Evolutionary conservation across 1,139 yeast species (phyloP).

Genomic region (Geotrichum bryndzae): DNA sequence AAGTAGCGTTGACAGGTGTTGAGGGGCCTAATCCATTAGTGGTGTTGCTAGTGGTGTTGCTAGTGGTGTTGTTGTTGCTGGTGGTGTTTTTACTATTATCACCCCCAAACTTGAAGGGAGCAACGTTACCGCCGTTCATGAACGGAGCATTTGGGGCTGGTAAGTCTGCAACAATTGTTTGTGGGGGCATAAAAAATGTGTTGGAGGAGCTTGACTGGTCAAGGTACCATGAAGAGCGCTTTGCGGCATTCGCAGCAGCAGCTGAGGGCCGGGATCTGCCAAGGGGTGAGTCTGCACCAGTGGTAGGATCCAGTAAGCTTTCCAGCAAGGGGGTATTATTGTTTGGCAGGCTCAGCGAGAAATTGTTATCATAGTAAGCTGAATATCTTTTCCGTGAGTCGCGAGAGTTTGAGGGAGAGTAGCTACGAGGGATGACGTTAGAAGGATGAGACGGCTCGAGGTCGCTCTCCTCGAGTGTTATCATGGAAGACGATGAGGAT

Average conservation of each 20-base stretch:
- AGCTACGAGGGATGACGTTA: conserved; percentile 4
- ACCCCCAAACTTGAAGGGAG: not conserved
- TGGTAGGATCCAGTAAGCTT: not conserved
- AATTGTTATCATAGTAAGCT: not conserved
- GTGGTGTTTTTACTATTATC: not conserved
- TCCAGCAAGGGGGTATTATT: conserved; percentile 5
- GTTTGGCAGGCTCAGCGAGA: not conserved
- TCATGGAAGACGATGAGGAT: conserved; percentile 6
- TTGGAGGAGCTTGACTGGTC: not conserved
- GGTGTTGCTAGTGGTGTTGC: not conserved
- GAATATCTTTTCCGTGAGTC: conserved; percentile 6
- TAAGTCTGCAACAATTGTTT: not conserved
- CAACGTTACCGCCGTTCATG: not conserved
- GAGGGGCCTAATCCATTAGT: not conserved
- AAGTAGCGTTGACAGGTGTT: not conserved
- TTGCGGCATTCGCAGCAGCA: not conserved
- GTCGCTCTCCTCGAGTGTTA: conserved; percentile 16
- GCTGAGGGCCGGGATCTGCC: conserved; percentile 2
- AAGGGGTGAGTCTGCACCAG: not conserved
- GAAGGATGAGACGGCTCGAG: conserved; percentile 8
- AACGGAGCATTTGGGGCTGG: conserved; percentile 1
- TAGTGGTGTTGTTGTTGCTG: not conserved
- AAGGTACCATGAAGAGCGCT: conserved; percentile 8
- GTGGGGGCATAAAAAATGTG: not conserved
- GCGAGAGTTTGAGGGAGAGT: conserved; percentile 1